phyloP scores from a whole-genome alignment of 2,329 filamentous ascomycete genomes.

The Alternaria viburni region DNA sequence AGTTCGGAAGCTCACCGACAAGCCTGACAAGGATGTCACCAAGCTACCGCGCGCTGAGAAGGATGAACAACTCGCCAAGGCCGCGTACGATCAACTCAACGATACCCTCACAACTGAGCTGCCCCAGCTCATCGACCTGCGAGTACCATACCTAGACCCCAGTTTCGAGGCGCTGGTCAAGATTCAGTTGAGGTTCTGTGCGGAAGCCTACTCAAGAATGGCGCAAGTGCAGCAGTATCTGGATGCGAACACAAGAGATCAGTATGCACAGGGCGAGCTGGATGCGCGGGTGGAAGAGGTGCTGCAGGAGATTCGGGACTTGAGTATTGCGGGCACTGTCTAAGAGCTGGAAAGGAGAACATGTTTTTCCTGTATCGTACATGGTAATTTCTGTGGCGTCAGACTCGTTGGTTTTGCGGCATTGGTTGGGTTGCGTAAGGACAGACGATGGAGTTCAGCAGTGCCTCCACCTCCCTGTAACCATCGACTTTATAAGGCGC shows the following conservation, averaged over 20 bases:
- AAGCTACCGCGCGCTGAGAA: conserved; percentile 96
- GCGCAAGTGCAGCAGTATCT: conserved; percentile 99
- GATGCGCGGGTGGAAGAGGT: conserved; percentile 94
- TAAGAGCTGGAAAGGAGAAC: conserved; percentile 10
- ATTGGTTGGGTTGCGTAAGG: background rate
- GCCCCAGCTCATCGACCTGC: conserved; percentile 93
- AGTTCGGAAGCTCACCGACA: conserved; percentile 96
- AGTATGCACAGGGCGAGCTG: conserved; percentile 92
- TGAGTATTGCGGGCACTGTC: conserved; percentile 86
- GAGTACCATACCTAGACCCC: conserved; percentile 95
- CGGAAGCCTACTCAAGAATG: conserved; percentile 97
- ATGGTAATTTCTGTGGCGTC: background rate
- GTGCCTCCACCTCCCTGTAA: background rate
- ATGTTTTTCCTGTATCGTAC: background rate
- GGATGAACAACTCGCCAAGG: conserved; percentile 92
- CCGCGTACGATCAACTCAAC: conserved; percentile 94
- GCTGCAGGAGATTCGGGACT: conserved; percentile 91
- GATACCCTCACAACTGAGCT: conserved; percentile 93
- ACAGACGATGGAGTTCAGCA: background rate
- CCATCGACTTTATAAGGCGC: background rate
- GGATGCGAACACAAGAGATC: conserved; percentile 91
- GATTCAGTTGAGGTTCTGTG: conserved; percentile 96
- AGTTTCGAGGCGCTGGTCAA: conserved; percentile 98
- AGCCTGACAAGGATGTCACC: conserved; percentile 97
- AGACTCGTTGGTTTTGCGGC: background rate